These are phyloP conservation scores for Vaccinium macrocarpon DNA, from an alignment of 148 eudicot species.

Conservation along the genomic window DNA sequence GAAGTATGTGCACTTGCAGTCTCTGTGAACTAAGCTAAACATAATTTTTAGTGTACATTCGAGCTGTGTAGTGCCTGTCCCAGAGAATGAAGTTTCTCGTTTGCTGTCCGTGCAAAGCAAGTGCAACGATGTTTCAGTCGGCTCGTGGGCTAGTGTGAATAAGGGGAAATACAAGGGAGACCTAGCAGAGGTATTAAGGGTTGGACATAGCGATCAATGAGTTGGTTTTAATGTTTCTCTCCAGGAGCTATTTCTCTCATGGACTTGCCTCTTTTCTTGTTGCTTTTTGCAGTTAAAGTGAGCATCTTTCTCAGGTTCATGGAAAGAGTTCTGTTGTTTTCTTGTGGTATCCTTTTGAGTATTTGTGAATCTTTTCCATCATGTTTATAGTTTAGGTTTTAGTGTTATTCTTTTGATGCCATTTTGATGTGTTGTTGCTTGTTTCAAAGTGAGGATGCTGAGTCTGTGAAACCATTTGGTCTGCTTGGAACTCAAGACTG, in stretches of 20 bases:
- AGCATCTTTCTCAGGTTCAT: slow-evolving; percentile 85
- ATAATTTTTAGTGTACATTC: slow-evolving; percentile 62
- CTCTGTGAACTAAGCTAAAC: slow-evolving; percentile 63
- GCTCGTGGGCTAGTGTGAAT: slow-evolving; percentile 89
- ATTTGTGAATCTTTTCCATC: neutral
- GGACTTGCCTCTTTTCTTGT: neutral
- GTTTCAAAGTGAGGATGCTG: slow-evolving; percentile 51
- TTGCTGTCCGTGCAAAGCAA: slow-evolving; percentile 59
- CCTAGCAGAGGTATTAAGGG: slow-evolving; percentile 69
- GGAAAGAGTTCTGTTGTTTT: slow-evolving; percentile 55
- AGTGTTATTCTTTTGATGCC: neutral
- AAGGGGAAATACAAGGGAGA: slow-evolving; percentile 87
- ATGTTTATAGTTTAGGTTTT: neutral
- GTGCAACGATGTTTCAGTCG: slow-evolving; percentile 49
- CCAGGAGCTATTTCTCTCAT: neutral
- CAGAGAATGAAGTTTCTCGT: slow-evolving; percentile 60
- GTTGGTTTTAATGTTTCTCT: slow-evolving; percentile 10
- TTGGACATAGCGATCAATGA: slow-evolving; percentile 2
- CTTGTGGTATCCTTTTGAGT: slow-evolving; percentile 39
- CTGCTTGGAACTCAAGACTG: slow-evolving; percentile 64
- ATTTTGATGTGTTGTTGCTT: slow-evolving; percentile 15
- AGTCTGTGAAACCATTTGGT: slow-evolving; percentile 65
- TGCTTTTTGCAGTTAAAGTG: slow-evolving; percentile 63
- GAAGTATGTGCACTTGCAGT: slow-evolving; percentile 66
- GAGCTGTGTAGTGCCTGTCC: slow-evolving; percentile 49